These are phyloP conservation scores for Breviolum minutum DNA, from an alignment of 73 alveolate species.

Conservation along the genomic window DNA sequence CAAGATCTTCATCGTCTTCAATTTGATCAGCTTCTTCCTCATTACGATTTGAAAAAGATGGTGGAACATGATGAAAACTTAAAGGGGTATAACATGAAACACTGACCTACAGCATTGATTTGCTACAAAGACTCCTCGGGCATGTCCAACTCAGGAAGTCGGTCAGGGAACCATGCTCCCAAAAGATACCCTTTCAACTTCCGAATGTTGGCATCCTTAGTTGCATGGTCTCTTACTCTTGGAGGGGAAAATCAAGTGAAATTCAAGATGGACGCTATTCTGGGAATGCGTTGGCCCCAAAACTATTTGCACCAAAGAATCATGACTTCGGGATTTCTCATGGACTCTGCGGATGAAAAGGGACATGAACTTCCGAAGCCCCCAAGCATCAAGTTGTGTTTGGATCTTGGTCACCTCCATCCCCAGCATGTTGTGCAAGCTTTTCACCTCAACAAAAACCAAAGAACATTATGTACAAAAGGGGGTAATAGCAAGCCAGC, in stretches of 20 bases:
- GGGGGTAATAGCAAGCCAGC: background rate
- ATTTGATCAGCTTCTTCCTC: background rate
- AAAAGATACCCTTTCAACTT: background rate
- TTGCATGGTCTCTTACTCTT: background rate
- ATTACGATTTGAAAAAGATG: background rate
- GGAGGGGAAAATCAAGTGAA: background rate
- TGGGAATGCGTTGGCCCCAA: background rate
- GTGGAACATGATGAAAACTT: background rate
- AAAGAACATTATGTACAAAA: background rate
- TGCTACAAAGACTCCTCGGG: background rate
- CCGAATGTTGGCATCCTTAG: conserved; percentile 25
- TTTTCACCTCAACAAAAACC: background rate
- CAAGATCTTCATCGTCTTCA: conserved; percentile 2
- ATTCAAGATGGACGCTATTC: background rate
- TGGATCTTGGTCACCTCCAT: background rate
- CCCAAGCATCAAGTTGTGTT: conserved; percentile 14
- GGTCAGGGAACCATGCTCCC: background rate
- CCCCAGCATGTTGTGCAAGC: background rate
- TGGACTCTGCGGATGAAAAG: background rate
- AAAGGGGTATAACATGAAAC: background rate
- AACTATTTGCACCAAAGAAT: background rate
- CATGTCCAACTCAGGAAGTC: background rate
- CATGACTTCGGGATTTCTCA: background rate
- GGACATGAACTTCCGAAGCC: conserved; percentile 18
- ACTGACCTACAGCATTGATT: background rate